phyloP scores from a whole-genome alignment of 495 filamentous ascomycete genomes.

The Cercophora sp. region DNA sequence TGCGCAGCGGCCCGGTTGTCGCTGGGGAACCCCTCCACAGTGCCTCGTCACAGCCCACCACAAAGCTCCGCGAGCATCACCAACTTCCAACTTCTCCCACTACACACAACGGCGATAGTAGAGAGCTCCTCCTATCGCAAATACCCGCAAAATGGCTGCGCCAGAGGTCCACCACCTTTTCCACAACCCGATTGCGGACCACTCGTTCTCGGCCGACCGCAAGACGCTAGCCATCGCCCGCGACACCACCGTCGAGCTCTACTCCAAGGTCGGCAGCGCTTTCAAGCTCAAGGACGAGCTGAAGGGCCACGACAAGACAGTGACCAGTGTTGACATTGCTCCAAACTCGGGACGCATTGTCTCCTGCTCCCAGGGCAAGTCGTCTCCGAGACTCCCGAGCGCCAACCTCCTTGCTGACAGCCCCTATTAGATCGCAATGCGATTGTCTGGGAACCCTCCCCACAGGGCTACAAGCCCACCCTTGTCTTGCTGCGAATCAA shows the following conservation, averaged over 20 bases:
- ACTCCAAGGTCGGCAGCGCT: constrained; percentile 64
- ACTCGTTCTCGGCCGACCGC: constrained; percentile 93
- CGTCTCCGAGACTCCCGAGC: not conserved
- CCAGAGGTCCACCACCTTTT: constrained; percentile 96
- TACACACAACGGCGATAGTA: constrained; percentile 65
- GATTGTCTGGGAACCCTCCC: constrained; percentile 92
- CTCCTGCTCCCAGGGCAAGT: constrained; percentile 86
- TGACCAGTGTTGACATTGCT: constrained; percentile 94
- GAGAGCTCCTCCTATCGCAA: constrained; percentile 97
- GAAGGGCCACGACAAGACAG: constrained; percentile 92
- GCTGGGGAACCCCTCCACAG: constrained; percentile 7
- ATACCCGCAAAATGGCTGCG: constrained; percentile 57
- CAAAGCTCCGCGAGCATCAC: too few relatives aligned
- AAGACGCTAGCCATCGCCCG: constrained; percentile 85
- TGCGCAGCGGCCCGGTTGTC: not conserved
- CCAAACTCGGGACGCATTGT: constrained; percentile 87
- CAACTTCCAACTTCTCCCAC: constrained; percentile 6
- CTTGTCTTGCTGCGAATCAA: constrained; percentile 96
- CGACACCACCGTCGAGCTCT: constrained; percentile 89
- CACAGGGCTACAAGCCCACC: constrained; percentile 91
- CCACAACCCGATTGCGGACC: constrained; percentile 92
- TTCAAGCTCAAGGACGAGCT: constrained; percentile 88
- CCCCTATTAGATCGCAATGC: constrained; percentile 84
- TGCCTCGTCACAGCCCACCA: constrained; percentile 5
- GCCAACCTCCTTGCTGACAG: not conserved